Evolutionary conservation across 2,329 filamentous ascomycete genomes (phyloP), one percentile per base, ranked within the genome.

Genomic region (Mycosphaerella sp.): DNA sequence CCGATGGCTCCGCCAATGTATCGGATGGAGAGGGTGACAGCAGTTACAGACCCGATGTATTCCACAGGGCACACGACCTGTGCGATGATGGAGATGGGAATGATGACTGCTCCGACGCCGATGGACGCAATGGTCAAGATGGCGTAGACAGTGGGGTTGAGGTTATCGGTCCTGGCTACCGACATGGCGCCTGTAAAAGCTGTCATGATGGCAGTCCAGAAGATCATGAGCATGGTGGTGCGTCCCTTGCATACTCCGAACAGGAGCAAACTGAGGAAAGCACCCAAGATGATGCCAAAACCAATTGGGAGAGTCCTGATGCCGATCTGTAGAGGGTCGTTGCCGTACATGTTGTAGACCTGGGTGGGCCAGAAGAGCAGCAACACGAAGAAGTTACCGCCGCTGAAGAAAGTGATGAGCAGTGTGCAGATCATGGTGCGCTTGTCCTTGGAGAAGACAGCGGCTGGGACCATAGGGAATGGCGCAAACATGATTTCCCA

Each of bases 41-140:
- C 81, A 1, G 82, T 79, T 46, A 85, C 75, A 5, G 83, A 86
- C 5, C 81, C 84, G 56, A 87, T 86, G 9, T 86, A 73, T 50
- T 86, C 82, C 59, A 82, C 79, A 0, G 83, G 82, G 54, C 81
- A 85, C 56, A 85, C 79, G 57, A 86, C 84, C 16, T 81, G 82
- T 5, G 80, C 60, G 52, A 86, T 82, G 58, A 86, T 82, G 1
- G 79, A 81, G 6, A 79, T 78, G 0, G 83, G 84, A 8, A 87
- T 79, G 35, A 86, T 79, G 49, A 86, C 82, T 1, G 80, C 84
- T 8, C 83, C 84, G 4, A 86, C 79, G n/a, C 82, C 82, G 9
- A 86, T 67, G 4, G 79, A 77, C 1, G 81, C 80, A 4, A 86
- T 62, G 12, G 78, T 70, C 17, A 86, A 71, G 21, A 85, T 68